Conservation (phyloP, 192 early-diverging fungal genomes). For the Backusella circina region DNA sequence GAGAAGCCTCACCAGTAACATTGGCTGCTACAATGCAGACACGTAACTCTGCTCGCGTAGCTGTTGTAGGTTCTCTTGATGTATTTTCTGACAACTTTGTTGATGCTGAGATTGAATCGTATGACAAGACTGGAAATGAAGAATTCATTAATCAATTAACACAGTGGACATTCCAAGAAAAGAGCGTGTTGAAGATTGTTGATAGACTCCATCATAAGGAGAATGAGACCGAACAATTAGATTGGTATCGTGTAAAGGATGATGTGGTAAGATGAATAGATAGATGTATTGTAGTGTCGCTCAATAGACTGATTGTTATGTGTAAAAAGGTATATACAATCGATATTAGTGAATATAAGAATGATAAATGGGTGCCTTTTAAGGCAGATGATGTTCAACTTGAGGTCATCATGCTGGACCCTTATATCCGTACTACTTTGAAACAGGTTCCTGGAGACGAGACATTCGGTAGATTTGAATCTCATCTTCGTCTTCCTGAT, state of each 20-base stretch:
- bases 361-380: slow-evolving; percentile 84
- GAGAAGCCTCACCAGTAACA: slow-evolving; percentile 45
- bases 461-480: slow-evolving; percentile 39
- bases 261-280: slow-evolving; percentile 57
- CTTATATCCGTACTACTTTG: slow-evolving; percentile 82
- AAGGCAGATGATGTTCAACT: slow-evolving; percentile 80
- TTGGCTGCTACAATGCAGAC: slow-evolving; percentile 88
- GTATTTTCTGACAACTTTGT: slow-evolving; percentile 70
- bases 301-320: not conserved
- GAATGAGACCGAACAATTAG: slow-evolving; percentile 59
- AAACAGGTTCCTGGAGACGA: slow-evolving; percentile 38
- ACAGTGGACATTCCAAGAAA: slow-evolving; percentile 93
- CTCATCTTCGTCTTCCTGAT: slow-evolving; percentile 74
- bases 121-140: slow-evolving; percentile 57
- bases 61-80: slow-evolving; percentile 76
- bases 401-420: slow-evolving; percentile 96
- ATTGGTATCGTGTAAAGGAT: slow-evolving; percentile 92
- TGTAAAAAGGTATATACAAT: slow-evolving; percentile 68
- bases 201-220: slow-evolving; percentile 61
- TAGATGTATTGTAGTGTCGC: not conserved
- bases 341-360: slow-evolving; percentile 74
- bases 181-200: slow-evolving; percentile 77
- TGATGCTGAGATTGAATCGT: slow-evolving; percentile 14
- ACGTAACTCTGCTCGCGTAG: slow-evolving; percentile 82
- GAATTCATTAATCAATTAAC: slow-evolving; percentile 70